Percentiles rank a stretch among this genome's conserved stretches.
Evolutionary conservation across 208 protist species (phyloP).

Genomic region (Leishmania aethiopica): DNA sequence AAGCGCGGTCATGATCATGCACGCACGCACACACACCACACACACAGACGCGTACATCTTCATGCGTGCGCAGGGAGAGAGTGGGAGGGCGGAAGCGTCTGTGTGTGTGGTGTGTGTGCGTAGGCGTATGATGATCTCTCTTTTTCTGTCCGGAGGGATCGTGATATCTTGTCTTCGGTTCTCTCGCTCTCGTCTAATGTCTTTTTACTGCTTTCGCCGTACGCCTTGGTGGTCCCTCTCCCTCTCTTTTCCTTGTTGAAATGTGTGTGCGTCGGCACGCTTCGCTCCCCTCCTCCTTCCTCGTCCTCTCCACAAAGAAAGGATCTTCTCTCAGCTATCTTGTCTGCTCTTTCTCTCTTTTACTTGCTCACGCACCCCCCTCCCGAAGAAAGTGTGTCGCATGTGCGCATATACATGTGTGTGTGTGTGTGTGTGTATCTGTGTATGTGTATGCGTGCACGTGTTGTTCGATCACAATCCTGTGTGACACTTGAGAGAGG

Average conservation of each 20-base stretch:
- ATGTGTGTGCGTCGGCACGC: no score
- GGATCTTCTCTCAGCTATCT: neutral
- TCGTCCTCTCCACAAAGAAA: neutral
- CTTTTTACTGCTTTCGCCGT: no score
- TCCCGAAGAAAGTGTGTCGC: no score
- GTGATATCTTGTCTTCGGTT: no score
- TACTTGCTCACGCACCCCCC: no score
- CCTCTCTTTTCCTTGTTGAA: neutral
- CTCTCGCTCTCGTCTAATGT: no score
- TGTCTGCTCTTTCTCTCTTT: neutral
- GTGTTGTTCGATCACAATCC: no score
- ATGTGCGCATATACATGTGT: no score
- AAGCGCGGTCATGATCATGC: neutral
- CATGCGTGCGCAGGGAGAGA: neutral
- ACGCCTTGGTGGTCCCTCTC: neutral
- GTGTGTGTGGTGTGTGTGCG: slow-evolving; percentile 1
- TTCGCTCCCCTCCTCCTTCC: neutral
- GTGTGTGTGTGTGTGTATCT: neutral
- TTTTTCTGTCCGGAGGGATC: no score
- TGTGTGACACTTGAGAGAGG: no score
- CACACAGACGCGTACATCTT: neutral
- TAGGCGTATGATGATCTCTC: neutral
- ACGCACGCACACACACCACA: neutral
- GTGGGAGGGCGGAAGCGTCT: neutral
- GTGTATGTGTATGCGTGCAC: neutral